phyloP scores from a whole-genome alignment of 352 stramenopile genomes.

The Phytopythium chamaehyphon region DNA sequence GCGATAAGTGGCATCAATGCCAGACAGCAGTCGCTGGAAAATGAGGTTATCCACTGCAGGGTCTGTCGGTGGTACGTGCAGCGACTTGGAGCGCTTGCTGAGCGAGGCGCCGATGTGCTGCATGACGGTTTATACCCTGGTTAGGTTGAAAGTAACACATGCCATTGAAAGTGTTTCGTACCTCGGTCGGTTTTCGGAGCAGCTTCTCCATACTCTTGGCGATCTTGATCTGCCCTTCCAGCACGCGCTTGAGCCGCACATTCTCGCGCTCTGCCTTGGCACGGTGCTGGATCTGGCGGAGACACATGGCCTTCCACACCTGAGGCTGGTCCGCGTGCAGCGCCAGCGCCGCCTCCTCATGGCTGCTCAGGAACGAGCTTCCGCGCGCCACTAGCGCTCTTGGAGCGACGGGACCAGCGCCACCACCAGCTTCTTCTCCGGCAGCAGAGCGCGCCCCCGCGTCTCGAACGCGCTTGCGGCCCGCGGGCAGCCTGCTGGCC shows the following conservation, averaged over 20 bases:
- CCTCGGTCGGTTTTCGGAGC: conserved; percentile 24
- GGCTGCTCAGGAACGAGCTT: background rate
- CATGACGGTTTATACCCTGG: too few relatives aligned
- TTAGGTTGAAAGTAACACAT: background rate
- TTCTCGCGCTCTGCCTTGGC: conserved; percentile 32
- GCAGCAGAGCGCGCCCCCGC: background rate
- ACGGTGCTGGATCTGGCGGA: conserved; percentile 17
- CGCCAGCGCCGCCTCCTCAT: background rate
- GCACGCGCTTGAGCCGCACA: conserved; percentile 25
- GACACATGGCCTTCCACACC: conserved; percentile 30
- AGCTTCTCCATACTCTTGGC: conserved; percentile 35
- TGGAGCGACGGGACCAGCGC: background rate
- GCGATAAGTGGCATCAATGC: conserved; percentile 22
- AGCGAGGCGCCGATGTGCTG: conserved; percentile 8
- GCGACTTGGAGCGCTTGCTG: conserved; percentile 26
- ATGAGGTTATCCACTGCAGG: conserved; percentile 20
- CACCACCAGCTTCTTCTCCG: background rate
- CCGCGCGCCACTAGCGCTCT: background rate
- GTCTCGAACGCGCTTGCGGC: background rate
- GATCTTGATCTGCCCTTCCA: conserved; percentile 34
- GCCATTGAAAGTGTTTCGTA: conserved; percentile 17
- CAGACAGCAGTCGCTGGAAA: conserved; percentile 26
- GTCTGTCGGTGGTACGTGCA: conserved; percentile 15
- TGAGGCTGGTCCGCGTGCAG: conserved; percentile 6
- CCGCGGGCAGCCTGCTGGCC: conserved; percentile 9